Conservation (phyloP, 2,329 filamentous ascomycete genomes). For the Paecilomyces variotii region DNA sequence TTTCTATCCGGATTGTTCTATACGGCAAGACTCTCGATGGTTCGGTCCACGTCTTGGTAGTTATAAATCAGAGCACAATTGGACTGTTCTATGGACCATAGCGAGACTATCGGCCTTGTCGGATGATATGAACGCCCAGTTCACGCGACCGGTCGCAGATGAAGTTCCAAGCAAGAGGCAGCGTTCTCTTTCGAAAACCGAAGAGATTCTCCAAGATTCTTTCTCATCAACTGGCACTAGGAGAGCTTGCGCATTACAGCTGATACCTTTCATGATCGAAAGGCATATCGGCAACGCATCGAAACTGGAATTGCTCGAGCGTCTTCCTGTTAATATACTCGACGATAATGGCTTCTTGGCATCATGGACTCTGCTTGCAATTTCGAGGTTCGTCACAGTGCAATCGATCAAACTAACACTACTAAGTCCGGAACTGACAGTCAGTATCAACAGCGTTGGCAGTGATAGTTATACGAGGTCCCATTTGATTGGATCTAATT, state of each 20-base stretch:
- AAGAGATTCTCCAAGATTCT: constrained; percentile 29
- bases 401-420: not conserved
- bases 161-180: constrained; percentile 25
- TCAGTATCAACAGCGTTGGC: constrained; percentile 21
- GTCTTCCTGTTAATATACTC: constrained; percentile 51
- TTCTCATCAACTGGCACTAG: constrained; percentile 27
- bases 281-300: constrained; percentile 43
- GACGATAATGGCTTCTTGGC: constrained; percentile 62
- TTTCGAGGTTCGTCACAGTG: constrained; percentile 56
- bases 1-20: constrained; percentile 36
- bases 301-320: constrained; percentile 48
- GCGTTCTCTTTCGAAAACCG: constrained; percentile 26
- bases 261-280: constrained; percentile 45
- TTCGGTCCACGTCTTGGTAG: constrained; percentile 30
- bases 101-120: constrained; percentile 33
- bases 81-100: constrained; percentile 32
- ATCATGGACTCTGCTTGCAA: constrained; percentile 79
- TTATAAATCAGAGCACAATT: constrained; percentile 30
- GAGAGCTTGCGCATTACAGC: constrained; percentile 46
- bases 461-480: constrained; percentile 27
- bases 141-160: constrained; percentile 5
- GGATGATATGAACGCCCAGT: constrained; percentile 15
- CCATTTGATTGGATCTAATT: constrained; percentile 42
- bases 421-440: not conserved
- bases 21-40: constrained; percentile 27